Evolutionary conservation across 1,284 basidiomycete species (phyloP), one percentile per base, ranked within the genome.

Genomic region (Ustilago lituana): DNA sequence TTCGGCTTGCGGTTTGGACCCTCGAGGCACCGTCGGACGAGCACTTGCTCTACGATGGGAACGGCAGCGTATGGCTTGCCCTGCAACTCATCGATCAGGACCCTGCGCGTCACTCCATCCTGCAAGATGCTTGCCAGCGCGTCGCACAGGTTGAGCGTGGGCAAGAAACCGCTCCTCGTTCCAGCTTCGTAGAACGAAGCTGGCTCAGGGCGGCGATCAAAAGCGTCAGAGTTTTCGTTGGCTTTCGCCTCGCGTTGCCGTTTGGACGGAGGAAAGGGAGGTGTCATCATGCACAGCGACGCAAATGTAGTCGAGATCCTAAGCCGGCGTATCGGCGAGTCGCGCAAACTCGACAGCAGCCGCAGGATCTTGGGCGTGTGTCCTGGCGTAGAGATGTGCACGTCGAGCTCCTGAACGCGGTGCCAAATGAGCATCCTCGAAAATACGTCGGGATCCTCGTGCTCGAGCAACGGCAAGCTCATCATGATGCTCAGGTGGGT

Each of bases 361-460:
- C 51, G 57, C 20, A 80, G 45, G 24, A 73, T 66, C 47, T 61
- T 67, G 19, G 59, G 57, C 17, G 67, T 62, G 11, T 80, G 71
- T 17, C 58, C 52, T 0, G 75, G 71, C 6, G 72, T 71, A 1
- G 77, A 55, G 10, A 77, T 64, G 43, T 71, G 74, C 14, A 77
- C 58, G 33, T 80, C 78, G 6, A 80, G 69, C 48, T 80, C 74
- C 41, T 80, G 66, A 3, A 76, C 74, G 8, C 74, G 51, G n/a
- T 70, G 65, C 70, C 75, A 78, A 38, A 78, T 61, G 23, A 65
- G 47, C 74, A 80, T 75, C 20, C 58, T 53, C 11, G 73, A 50
- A 53, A 80, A 80, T 5, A 75, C 59, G 5, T 67, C 68, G 11
- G 69, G 71, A 27, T 71, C 73, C 36, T 80, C 76, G 51, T 80